Evolutionary conservation across 805 yeast species (phyloP).

Genomic region (Saccharomycopsis sp.): DNA sequence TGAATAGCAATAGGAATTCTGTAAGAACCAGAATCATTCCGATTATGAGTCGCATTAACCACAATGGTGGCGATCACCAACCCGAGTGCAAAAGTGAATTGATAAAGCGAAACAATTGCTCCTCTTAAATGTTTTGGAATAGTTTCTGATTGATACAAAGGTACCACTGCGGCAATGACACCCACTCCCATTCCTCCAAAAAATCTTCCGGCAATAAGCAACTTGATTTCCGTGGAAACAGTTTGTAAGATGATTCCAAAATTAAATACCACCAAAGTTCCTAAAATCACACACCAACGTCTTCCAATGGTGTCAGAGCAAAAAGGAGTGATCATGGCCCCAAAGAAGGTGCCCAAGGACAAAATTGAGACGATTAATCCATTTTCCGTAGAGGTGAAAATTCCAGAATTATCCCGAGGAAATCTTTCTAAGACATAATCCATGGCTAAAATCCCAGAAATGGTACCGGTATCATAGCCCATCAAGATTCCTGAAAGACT

Average conservation of each 20-base stretch:
- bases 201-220: slow-evolving; percentile 49
- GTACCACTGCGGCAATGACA: slow-evolving; percentile 58
- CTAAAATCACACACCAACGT: slow-evolving; percentile 34
- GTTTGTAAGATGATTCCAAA: slow-evolving; percentile 44
- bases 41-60: slow-evolving; percentile 53
- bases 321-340: slow-evolving; percentile 54
- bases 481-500: slow-evolving; percentile 60
- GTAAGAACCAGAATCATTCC: slow-evolving; percentile 47
- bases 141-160: slow-evolving; percentile 71
- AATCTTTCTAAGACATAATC: slow-evolving; percentile 34
- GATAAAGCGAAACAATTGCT: slow-evolving; percentile 65
- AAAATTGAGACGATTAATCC: slow-evolving; percentile 62
- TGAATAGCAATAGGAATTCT: slow-evolving; percentile 69
- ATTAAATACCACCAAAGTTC: slow-evolving; percentile 37
- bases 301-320: slow-evolving; percentile 46
- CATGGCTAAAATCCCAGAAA: slow-evolving; percentile 59
- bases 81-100: slow-evolving; percentile 66
- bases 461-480: slow-evolving; percentile 93
- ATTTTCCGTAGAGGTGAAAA: slow-evolving; percentile 36
- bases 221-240: slow-evolving; percentile 33
- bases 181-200: slow-evolving; percentile 73
- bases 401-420: slow-evolving; percentile 40
- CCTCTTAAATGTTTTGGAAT: slow-evolving; percentile 76
- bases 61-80: slow-evolving; percentile 58
- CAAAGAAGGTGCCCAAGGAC: slow-evolving; percentile 61